Conservation (phyloP, 371 early-diverging fungal species). For the Mortierella sp. region DNA sequence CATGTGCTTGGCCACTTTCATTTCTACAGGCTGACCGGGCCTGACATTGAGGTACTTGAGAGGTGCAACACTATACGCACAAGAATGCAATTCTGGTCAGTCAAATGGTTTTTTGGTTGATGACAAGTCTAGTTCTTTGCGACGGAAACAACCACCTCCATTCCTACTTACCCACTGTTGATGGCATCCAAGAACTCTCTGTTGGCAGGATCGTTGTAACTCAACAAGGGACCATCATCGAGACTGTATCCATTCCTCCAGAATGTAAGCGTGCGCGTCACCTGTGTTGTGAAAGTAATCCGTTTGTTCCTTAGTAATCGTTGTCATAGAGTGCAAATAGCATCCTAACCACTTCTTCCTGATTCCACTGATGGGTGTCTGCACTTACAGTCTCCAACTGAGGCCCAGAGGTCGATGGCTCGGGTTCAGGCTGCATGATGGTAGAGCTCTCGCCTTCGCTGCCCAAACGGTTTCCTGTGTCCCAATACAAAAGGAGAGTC, state of each 20-base stretch:
- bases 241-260: constrained; percentile 97
- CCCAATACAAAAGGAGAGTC: too few relatives aligned
- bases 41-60: constrained; percentile 87
- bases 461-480: constrained; percentile 60
- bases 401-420: constrained; percentile 30
- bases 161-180: constrained; percentile 89
- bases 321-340: background rate
- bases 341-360: constrained; percentile 1
- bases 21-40: constrained; percentile 92
- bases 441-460: constrained; percentile 72
- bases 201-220: constrained; percentile 89
- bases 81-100: too few relatives aligned
- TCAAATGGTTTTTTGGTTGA: too few relatives aligned
- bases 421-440: constrained; percentile 9
- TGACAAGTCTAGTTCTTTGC: constrained; percentile 3
- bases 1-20: constrained; percentile 83
- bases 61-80: constrained; percentile 59
- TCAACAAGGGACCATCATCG: constrained; percentile 90
- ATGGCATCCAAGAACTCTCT: constrained; percentile 85
- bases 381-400: constrained; percentile 56
- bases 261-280: constrained; percentile 85
- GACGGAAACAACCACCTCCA: too few relatives aligned
- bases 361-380: background rate
- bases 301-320: background rate
- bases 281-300: constrained; percentile 44